These are phyloP conservation scores for Tolypocladium nubicola DNA, from an alignment of 2,329 filamentous ascomycete species.

Conservation along the genomic window DNA sequence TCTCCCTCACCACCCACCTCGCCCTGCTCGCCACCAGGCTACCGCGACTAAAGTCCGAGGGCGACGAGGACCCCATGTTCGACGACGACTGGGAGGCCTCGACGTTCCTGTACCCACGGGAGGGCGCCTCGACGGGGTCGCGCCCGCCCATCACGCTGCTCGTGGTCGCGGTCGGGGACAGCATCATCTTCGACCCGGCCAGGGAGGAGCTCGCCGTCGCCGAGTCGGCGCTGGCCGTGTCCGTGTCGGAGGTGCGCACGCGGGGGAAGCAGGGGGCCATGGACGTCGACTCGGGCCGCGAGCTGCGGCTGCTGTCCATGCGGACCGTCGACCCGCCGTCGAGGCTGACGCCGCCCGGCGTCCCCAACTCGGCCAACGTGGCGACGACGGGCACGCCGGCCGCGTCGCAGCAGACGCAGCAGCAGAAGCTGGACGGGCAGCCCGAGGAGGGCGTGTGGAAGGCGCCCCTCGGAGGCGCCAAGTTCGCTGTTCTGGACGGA, in stretches of 20 bases:
- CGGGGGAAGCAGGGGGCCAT: conserved; percentile 17
- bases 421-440: conserved; percentile 35
- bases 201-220: conserved; percentile 90
- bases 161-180: conserved; percentile 75
- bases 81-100: conserved; percentile 95
- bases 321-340: conserved; percentile 68
- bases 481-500: conserved; percentile 57
- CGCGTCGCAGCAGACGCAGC: conserved; percentile 21
- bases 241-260: conserved; percentile 45
- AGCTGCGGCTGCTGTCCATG: conserved; percentile 54
- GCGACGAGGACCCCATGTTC: conserved; percentile 93
- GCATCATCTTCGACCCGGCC: conserved; percentile 88
- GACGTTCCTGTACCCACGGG: conserved; percentile 60
- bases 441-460: conserved; percentile 71
- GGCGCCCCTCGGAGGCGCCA: conserved; percentile 73
- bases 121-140: conserved; percentile 19
- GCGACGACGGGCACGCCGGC: conserved; percentile 32
- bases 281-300: conserved; percentile 30
- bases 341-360: conserved; percentile 58
- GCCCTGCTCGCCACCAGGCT: conserved; percentile 81
- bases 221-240: conserved; percentile 79
- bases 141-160: conserved; percentile 83
- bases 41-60: conserved; percentile 75
- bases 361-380: conserved; percentile 53
- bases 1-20: conserved; percentile 87